Evolutionary conservation across 78 protist genomes (phyloP).

Genomic region (Planoprotostelium fungivorum): DNA sequence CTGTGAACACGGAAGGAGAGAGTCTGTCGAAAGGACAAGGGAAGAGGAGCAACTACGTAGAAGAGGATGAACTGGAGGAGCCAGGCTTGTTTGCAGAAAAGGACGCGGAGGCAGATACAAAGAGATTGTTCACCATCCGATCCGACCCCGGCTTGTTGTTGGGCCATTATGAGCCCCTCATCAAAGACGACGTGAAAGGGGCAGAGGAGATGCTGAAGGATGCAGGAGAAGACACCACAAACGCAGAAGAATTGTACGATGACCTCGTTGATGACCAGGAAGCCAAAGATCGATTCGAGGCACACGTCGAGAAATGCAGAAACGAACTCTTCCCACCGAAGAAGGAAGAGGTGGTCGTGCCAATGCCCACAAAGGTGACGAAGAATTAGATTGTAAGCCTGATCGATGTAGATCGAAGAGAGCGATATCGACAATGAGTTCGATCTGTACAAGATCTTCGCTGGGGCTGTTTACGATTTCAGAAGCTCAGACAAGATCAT

Average conservation of each 20-base stretch:
- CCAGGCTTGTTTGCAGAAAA: background rate
- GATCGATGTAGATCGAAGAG: background rate
- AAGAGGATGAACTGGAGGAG: background rate
- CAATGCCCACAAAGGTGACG: background rate
- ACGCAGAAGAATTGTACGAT: too few species aligned
- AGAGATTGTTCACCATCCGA: background rate
- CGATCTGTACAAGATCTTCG: background rate
- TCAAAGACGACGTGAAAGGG: too few species aligned
- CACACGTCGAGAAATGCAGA: background rate
- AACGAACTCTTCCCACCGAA: background rate
- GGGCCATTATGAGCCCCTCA: too few species aligned
- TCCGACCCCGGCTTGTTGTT: too few species aligned
- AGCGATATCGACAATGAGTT: background rate
- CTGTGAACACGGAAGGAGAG: too few species aligned
- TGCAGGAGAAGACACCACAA: background rate
- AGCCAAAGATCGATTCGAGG: background rate
- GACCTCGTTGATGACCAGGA: background rate
- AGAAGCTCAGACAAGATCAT: background rate
- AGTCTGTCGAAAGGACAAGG: background rate
- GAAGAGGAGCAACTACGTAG: too few species aligned
- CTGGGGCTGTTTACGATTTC: background rate
- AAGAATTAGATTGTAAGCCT: too few species aligned
- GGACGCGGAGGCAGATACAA: background rate
- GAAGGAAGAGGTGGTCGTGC: too few species aligned
- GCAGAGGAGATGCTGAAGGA: background rate